Percentiles rank a stretch among this genome's conserved stretches.
phyloP scores from a whole-genome alignment of 805 yeast species.

The Hanseniaspora pseudoguilliermondii region DNA sequence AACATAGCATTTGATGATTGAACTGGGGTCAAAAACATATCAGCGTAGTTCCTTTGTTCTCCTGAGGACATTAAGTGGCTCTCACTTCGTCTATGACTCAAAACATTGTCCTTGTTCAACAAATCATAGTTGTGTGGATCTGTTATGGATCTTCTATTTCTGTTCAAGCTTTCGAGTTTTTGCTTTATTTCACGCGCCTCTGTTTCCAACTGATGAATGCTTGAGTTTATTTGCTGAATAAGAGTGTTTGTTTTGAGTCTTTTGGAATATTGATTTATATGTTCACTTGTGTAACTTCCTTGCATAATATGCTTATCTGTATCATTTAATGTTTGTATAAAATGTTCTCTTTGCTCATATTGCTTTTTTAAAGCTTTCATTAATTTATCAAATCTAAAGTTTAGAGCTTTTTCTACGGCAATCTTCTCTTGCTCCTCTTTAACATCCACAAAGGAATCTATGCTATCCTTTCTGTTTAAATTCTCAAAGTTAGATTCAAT shows the following conservation, averaged over 20 bases:
- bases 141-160: background rate
- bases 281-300: conserved; percentile 28
- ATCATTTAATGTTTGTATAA: conserved; percentile 21
- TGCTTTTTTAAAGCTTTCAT: background rate
- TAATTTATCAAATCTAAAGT: conserved; percentile 16
- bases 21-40: background rate
- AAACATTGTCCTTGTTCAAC: background rate
- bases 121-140: background rate
- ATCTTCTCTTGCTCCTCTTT: conserved; percentile 20
- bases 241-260: conserved; percentile 26
- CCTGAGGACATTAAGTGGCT: background rate
- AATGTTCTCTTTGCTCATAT: conserved; percentile 12
- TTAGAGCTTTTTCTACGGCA: conserved; percentile 20
- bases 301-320: conserved; percentile 24
- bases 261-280: conserved; percentile 26
- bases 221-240: conserved; percentile 23
- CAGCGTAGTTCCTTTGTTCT: background rate
- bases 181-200: conserved; percentile 20
- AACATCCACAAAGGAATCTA: conserved; percentile 20
- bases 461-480: background rate
- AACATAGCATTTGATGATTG: conserved; percentile 4
- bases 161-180: conserved; percentile 14
- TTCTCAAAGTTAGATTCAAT: background rate
- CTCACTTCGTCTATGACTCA: background rate
- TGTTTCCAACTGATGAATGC: conserved; percentile 22